Evolutionary conservation across 164 flowering plant species (phyloP).

Genomic region (Buxus sempervirens): DNA sequence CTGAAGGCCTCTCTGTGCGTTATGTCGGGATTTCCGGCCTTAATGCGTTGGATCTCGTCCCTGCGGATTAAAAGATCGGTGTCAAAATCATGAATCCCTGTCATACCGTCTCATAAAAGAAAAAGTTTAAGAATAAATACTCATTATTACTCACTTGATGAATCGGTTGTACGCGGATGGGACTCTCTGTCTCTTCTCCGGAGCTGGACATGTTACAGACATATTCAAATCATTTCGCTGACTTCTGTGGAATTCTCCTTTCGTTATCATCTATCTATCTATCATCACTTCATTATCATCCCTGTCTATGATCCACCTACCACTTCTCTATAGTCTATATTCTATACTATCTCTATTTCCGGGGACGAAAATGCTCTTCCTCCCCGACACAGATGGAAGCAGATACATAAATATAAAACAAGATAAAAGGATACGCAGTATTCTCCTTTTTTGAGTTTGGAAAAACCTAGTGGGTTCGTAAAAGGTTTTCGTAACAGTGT

Average conservation of each 20-base stretch:
- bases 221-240: slow-evolving; percentile 29
- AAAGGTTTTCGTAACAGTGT: no score
- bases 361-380: neutral
- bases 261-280: slow-evolving; percentile 10
- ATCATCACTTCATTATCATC: slow-evolving; percentile 48
- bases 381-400: neutral
- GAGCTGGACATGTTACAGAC: slow-evolving; percentile 57
- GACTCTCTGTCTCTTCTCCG: slow-evolving; percentile 99
- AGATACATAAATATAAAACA: no score
- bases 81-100: neutral
- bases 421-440: no score
- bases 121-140: neutral
- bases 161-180: slow-evolving; percentile 99
- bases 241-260: slow-evolving; percentile 18
- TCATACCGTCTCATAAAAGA: neutral
- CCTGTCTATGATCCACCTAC: slow-evolving; percentile 15
- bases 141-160: slow-evolving; percentile 70
- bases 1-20: slow-evolving; percentile 99
- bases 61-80: slow-evolving; percentile 28
- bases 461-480: no score
- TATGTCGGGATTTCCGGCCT: slow-evolving; percentile 95
- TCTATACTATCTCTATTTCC: slow-evolving; percentile 22
- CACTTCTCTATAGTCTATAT: slow-evolving; percentile 14
- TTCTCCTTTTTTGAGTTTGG: neutral
- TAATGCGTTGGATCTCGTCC: slow-evolving; percentile 99